phyloP scores from a whole-genome alignment of 2,329 filamentous ascomycete genomes.

The Pyrenochaeta sp. region DNA sequence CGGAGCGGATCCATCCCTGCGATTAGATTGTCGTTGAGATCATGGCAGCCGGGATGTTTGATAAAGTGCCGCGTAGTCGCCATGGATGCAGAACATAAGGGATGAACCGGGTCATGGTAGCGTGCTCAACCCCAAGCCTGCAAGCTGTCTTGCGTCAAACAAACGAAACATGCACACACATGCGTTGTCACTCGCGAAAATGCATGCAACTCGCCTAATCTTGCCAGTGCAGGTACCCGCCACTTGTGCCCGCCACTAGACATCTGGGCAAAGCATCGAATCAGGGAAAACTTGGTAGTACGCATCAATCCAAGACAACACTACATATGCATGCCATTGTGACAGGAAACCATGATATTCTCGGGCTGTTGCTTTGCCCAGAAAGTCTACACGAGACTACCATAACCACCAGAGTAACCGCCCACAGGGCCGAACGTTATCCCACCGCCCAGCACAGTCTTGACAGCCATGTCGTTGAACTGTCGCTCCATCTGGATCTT shows the following conservation, averaged over 20 bases:
- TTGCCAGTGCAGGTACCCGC: slow-evolving; percentile 11
- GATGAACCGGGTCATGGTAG: background rate
- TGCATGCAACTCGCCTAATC: background rate
- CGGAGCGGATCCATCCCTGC: background rate
- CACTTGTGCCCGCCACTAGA: slow-evolving; percentile 22
- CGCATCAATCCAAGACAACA: slow-evolving; percentile 4
- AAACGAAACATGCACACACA: too few relatives aligned
- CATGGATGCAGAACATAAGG: slow-evolving; percentile 6
- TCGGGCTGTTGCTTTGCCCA: background rate
- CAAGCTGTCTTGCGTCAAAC: too few relatives aligned
- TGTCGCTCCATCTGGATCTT: slow-evolving; percentile 28
- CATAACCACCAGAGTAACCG: slow-evolving; percentile 19
- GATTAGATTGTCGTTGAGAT: slow-evolving; percentile 14
- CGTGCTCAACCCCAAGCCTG: background rate
- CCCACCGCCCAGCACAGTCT: slow-evolving; percentile 17
- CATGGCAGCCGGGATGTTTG: slow-evolving; percentile 6
- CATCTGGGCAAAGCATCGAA: background rate
- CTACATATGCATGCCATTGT: slow-evolving; percentile 12
- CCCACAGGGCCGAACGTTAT: slow-evolving; percentile 15
- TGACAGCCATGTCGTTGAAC: slow-evolving; percentile 22
- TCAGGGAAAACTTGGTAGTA: background rate
- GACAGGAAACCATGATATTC: background rate
- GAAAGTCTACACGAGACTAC: slow-evolving; percentile 11
- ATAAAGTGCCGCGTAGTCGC: slow-evolving; percentile 2
- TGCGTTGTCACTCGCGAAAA: background rate